These are phyloP conservation scores for Fusarium sterilihyphosum DNA, from an alignment of 2,329 filamentous ascomycete species.

Conservation along the genomic window DNA sequence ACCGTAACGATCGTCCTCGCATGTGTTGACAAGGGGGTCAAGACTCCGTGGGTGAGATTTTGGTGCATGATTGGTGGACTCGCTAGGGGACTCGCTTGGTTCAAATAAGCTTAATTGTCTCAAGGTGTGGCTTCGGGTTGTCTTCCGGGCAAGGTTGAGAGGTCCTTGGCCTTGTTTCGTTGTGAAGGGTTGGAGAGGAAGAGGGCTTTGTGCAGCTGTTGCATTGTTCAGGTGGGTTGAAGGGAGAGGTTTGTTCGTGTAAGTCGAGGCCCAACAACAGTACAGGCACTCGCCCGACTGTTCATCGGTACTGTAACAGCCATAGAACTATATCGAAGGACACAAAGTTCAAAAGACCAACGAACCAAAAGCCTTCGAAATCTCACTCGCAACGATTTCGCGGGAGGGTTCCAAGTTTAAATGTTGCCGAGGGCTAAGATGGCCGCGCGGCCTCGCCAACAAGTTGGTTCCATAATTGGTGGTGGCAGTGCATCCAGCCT, in stretches of 20 bases:
- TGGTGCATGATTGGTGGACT: constrained; percentile 8
- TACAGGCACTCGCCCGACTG: not conserved
- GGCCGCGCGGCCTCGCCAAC: constrained; percentile 37
- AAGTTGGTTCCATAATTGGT: constrained; percentile 31
- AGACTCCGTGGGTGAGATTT: not conserved
- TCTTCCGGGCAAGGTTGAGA: not conserved
- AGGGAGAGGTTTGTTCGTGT: not conserved
- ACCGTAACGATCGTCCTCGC: not conserved
- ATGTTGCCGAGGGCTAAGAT: constrained; percentile 2
- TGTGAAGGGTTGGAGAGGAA: not conserved
- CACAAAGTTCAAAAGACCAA: not conserved
- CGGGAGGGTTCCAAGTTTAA: constrained; percentile 18
- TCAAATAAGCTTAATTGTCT: constrained; percentile 27
- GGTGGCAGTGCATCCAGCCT: constrained; percentile 34
- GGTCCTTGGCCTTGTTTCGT: not conserved
- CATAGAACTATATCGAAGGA: not conserved
- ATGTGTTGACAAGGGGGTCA: constrained; percentile 6
- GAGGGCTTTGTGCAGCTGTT: not conserved
- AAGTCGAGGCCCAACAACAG: not conserved
- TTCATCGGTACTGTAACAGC: not conserved
- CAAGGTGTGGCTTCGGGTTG: constrained; percentile 21
- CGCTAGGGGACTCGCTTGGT: not conserved
- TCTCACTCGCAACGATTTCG: not conserved
- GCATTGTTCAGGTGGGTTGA: not conserved
- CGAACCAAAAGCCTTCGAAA: not conserved